Conservation (phyloP, 495 filamentous ascomycete species). For the Aspergillus homomorphus region DNA sequence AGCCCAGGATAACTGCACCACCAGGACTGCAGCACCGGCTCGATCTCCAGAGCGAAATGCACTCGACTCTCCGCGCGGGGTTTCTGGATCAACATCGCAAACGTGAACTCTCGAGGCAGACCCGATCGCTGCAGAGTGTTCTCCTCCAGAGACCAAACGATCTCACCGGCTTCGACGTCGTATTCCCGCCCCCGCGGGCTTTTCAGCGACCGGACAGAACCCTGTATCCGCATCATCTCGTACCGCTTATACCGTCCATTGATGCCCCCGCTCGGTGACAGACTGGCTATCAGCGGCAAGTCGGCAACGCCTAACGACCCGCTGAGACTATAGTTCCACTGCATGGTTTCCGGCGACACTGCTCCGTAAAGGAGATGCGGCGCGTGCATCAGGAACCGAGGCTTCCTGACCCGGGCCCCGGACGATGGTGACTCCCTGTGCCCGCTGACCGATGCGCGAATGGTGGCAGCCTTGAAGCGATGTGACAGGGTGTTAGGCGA, state of each 20-base stretch:
- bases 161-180: constrained; percentile 43
- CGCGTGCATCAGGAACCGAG: constrained; percentile 49
- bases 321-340: constrained; percentile 51
- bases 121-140: constrained; percentile 50
- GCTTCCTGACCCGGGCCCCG: constrained; percentile 24
- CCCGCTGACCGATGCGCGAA: constrained; percentile 36
- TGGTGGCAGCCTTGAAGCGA: constrained; percentile 49
- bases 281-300: constrained; percentile 40
- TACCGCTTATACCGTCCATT: constrained; percentile 43
- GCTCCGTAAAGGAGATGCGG: constrained; percentile 52
- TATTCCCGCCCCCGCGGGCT: constrained; percentile 31
- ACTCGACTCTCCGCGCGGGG: constrained; percentile 30
- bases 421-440: constrained; percentile 13
- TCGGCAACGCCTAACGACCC: constrained; percentile 49
- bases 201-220: constrained; percentile 41
- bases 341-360: constrained; percentile 50
- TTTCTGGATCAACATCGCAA: constrained; percentile 50
- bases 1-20: constrained; percentile 32
- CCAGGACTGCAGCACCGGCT: constrained; percentile 38
- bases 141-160: constrained; percentile 53
- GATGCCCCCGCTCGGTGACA: constrained; percentile 41
- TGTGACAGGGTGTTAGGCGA: constrained; percentile 38
- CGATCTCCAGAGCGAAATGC: constrained; percentile 33
- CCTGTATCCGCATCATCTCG: constrained; percentile 55
- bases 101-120: constrained; percentile 54